These are phyloP conservation scores for Rubroshorea leprosula DNA, from an alignment of 345 rosid genomes.

Conservation along the genomic window DNA sequence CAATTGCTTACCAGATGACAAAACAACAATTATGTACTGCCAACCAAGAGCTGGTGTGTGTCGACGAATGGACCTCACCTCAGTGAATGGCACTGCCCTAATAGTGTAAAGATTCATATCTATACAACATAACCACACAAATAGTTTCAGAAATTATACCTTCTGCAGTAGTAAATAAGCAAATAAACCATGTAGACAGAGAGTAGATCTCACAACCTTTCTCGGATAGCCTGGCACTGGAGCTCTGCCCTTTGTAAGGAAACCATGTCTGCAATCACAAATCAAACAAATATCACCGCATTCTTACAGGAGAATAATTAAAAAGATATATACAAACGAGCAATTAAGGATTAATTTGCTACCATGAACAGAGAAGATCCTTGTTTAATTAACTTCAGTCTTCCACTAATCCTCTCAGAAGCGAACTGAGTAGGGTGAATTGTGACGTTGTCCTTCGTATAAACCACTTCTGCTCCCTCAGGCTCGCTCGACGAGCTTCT, in stretches of 20 bases:
- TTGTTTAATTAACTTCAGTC: slow-evolving; percentile 85
- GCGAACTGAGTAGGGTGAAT: slow-evolving; percentile 91
- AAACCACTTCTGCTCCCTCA: slow-evolving; percentile 70
- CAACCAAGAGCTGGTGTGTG: slow-evolving; percentile 94
- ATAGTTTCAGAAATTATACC: slow-evolving; percentile 3
- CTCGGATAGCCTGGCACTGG: slow-evolving; percentile 66
- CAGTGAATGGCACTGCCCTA: slow-evolving; percentile 65
- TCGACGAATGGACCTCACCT: slow-evolving; percentile 75
- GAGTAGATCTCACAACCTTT: slow-evolving; percentile 44
- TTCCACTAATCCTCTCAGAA: slow-evolving; percentile 85
- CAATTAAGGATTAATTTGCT: slow-evolving; percentile 6
- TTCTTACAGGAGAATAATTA: not conserved
- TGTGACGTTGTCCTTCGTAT: slow-evolving; percentile 69
- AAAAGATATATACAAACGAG: not conserved
- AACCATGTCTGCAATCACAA: slow-evolving; percentile 65
- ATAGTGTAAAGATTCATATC: slow-evolving; percentile 89
- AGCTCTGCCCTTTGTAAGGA: slow-evolving; percentile 76
- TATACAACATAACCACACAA: slow-evolving; percentile 29
- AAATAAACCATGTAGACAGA: slow-evolving; percentile 4
- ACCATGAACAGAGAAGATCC: slow-evolving; percentile 70
- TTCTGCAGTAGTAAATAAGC: not conserved
- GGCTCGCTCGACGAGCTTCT: slow-evolving; percentile 52
- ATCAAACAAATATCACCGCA: not conserved
- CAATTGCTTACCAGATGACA: slow-evolving; percentile 66
- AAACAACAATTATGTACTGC: slow-evolving; percentile 85